Evolutionary conservation across 2,329 filamentous ascomycete species (phyloP), one percentile per base, ranked within the genome.

Genomic region (Exophiala dermatitidis): DNA sequence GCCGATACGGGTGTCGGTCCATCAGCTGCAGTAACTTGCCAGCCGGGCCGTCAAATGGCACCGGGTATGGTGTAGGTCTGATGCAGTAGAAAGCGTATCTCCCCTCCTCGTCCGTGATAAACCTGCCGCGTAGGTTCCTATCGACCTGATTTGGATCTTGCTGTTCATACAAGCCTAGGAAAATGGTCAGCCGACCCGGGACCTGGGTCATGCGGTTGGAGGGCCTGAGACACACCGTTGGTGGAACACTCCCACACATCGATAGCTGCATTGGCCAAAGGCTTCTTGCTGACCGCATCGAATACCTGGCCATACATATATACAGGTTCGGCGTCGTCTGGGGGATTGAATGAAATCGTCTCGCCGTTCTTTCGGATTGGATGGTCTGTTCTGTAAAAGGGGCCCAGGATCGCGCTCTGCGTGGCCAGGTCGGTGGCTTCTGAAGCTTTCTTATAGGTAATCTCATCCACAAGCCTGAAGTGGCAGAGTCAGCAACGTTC

Each of bases 201-300:
- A 19, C 2, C 19, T 19, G 19, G 19, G 19, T 1, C 19, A 19
- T 19, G 19, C 19, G 19, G 19, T 19, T 19, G 19, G 19, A 19
- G 19, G 19, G 19, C 19, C 19, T 19, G 19, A 19, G 19, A 75
- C 51, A 73, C 55, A 8, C 78, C 79, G 64, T 91, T 90, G 32
- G 87, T 85, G 0, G 81, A 85, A 0, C 86, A 85, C 65, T 90
- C 83, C 87, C 88, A 93, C 48, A 90, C 77, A 64, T 91, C 87
- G 34, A 93, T 76, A 26, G 80, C 75, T 1, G 85, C 85, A 54
- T 76, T 76, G 12, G 77, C 74, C 42, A 91, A 74, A 0, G 85
- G 84, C 68, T 80, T 72, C 49, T 82, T 81, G 0, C 84, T 87
- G 32, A 64, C 67, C 46, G 79, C 80, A 65, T 80, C 74, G 28